These are phyloP conservation scores for Podila epigama DNA, from an alignment of 192 early-diverging fungal species.

Conservation along the genomic window DNA sequence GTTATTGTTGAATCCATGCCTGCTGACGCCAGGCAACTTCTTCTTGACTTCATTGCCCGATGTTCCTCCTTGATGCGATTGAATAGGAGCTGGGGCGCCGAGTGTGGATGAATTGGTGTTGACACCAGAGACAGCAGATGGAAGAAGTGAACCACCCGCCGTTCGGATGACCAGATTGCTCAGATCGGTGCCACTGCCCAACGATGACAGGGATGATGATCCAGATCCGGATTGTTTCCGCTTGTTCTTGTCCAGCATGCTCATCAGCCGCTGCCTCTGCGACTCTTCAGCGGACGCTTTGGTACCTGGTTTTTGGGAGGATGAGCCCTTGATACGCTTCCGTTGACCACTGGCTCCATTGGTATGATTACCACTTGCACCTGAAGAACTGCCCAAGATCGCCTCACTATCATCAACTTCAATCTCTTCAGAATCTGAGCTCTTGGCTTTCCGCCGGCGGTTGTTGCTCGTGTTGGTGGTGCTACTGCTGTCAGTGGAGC, in stretches of 20 bases:
- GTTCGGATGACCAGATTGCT: conserved; percentile 36
- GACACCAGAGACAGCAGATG: no score
- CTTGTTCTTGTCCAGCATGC: conserved; percentile 30
- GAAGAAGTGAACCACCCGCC: conserved; percentile 13
- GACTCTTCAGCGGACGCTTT: conserved; percentile 32
- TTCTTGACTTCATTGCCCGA: conserved; percentile 8
- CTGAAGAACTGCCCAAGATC: conserved; percentile 22
- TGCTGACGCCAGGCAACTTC: conserved; percentile 31
- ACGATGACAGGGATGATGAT: not conserved
- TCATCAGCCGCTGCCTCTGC: conserved; percentile 29
- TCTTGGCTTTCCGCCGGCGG: conserved; percentile 16
- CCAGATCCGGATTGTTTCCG: conserved; percentile 13
- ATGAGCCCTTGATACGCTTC: conserved; percentile 12
- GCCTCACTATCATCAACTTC: conserved; percentile 42
- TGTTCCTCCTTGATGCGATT: conserved; percentile 1
- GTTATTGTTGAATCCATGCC: conserved; percentile 10
- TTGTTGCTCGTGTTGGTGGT: conserved; percentile 2
- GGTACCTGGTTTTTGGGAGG: not conserved
- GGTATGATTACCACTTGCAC: not conserved
- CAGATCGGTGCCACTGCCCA: conserved; percentile 20
- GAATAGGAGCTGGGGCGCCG: conserved; percentile 4
- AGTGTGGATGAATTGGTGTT: not conserved
- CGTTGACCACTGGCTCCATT: conserved; percentile 9
- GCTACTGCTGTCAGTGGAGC: conserved; percentile 1
- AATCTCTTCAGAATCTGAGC: conserved; percentile 40